These are phyloP conservation scores for Clohesyomyces aquaticus DNA, from an alignment of 495 filamentous ascomycete species.

Conservation along the genomic window DNA sequence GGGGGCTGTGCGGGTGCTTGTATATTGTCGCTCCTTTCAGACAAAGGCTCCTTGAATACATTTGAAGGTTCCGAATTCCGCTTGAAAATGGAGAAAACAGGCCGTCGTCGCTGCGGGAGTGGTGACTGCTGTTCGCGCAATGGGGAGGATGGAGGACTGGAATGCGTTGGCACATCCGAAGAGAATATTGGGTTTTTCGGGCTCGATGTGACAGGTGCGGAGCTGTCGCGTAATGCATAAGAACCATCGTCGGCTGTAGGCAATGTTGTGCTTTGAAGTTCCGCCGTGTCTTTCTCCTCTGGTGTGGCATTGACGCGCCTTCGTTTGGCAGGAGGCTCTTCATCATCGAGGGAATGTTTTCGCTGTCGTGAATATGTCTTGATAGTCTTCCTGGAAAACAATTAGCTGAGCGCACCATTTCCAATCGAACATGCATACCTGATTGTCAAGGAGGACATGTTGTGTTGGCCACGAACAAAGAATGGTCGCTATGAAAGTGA, in stretches of 20 bases:
- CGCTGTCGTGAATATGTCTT: conserved; percentile 42
- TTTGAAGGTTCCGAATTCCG: conserved; percentile 7
- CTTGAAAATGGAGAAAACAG: conserved; percentile 34
- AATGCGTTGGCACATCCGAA: conserved; percentile 28
- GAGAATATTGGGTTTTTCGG: conserved; percentile 17
- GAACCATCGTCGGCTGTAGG: neutral
- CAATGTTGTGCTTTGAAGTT: conserved; percentile 1
- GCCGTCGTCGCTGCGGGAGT: conserved; percentile 14
- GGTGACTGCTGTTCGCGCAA: conserved; percentile 2
- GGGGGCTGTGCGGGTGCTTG: conserved; percentile 10
- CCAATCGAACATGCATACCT: conserved; percentile 1
- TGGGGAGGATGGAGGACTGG: conserved; percentile 34
- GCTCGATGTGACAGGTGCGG: conserved; percentile 19
- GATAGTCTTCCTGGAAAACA: conserved; percentile 18
- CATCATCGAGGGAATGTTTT: conserved; percentile 35
- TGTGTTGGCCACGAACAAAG: neutral
- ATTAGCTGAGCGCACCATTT: conserved; percentile 8
- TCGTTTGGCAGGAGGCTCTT: conserved; percentile 39
- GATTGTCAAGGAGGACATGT: conserved; percentile 12
- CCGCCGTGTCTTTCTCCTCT: conserved; percentile 2
- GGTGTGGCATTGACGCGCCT: conserved; percentile 31
- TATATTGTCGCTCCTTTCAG: conserved; percentile 29
- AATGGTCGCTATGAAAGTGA: neutral
- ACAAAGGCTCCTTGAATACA: conserved; percentile 17
- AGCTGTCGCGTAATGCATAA: conserved; percentile 11